Evolutionary conservation across 306 rosid genomes (phyloP), one percentile per base, ranked within the genome.

Genomic region (Citrullus colocynthis): DNA sequence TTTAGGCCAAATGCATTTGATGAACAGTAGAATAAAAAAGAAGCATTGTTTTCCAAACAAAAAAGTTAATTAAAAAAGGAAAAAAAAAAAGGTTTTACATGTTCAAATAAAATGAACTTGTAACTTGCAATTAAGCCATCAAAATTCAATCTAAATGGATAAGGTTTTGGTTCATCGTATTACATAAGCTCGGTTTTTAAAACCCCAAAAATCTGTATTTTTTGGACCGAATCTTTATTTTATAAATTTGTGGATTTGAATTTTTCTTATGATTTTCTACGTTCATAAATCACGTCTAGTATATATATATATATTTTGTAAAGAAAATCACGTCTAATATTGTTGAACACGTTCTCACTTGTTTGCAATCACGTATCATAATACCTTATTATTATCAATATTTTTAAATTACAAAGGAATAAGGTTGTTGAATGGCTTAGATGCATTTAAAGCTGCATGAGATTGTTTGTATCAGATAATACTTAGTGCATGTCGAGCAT

Each of bases 301-400:
- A 2, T 32, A 32, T 32, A 32, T 32, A 32, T 32, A 32, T 24
- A 42, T 45, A 45, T 45, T 2, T 48, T 12, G 52, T 5, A 48
- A 48, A 48, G 52, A 11, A 48, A 48, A 48, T 48, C 56, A 70
- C 76, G 54, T 49, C 59, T 71, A 14, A 71, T 71, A 71, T 71
- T 71, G 76, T 71, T 45, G 21, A 48, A 71, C 58, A 48, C 20
- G 76, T 71, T 69, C 76, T 32, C 42, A 71, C 58, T 71, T 71
- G 41, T 30, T 71, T 71, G 58, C 12, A 1, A 13, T 45, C 56
- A 71, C 76, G 57, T 45, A 45, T 71, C 3, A 44, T 45, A 70
- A 65, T 65, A 30, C 4, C 10, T 32, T 13, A 18, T 18, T 18
- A 2, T 60, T 59, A 44, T 20, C 20, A 14, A 0, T 14, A 15